Evolutionary conservation across 495 filamentous ascomycete species (phyloP).

Genomic region (Podospora tetraspora): DNA sequence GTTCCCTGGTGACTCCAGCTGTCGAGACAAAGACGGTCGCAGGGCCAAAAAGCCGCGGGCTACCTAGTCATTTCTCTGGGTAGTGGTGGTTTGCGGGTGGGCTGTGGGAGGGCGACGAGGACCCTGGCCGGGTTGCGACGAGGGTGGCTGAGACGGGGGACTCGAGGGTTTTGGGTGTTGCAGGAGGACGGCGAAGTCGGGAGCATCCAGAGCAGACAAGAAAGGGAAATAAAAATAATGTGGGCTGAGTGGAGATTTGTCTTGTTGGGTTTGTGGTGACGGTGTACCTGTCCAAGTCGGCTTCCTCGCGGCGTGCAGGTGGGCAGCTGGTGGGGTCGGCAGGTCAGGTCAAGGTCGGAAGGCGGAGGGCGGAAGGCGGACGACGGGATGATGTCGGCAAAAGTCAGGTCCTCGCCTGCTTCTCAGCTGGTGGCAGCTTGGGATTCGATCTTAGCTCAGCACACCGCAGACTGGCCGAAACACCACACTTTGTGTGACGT

Average conservation of each 20-base stretch:
- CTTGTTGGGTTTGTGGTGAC: slow-evolving; percentile 4
- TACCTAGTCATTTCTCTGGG: slow-evolving; percentile 29
- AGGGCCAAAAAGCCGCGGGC: slow-evolving; percentile 16
- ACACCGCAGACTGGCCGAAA: slow-evolving; percentile 10
- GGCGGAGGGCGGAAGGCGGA: neutral
- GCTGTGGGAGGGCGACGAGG: slow-evolving; percentile 24
- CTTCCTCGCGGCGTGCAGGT: slow-evolving; percentile 15
- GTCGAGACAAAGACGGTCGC: slow-evolving; percentile 26
- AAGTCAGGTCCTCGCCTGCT: slow-evolving; percentile 21
- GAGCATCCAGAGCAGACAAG: slow-evolving; percentile 1
- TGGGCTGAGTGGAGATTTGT: slow-evolving; percentile 35
- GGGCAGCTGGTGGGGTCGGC: slow-evolving; percentile 14
- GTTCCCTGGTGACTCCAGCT: slow-evolving; percentile 13
- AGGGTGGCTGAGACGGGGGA: slow-evolving; percentile 11
- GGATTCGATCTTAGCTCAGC: slow-evolving; percentile 21
- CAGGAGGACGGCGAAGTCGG: neutral
- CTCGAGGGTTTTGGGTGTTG: neutral
- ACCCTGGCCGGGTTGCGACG: slow-evolving; percentile 20
- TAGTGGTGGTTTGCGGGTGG: slow-evolving; percentile 14
- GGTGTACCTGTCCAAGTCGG: slow-evolving; percentile 21
- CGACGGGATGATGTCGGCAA: slow-evolving; percentile 21
- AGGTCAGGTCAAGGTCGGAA: slow-evolving; percentile 15
- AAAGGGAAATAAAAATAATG: slow-evolving; percentile 26
- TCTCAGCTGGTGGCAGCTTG: slow-evolving; percentile 5
- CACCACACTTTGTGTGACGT: slow-evolving; percentile 3